These are phyloP conservation scores for Tylopilus subfusipes DNA, from an alignment of 768 basidiomycete species.

Conservation along the genomic window DNA sequence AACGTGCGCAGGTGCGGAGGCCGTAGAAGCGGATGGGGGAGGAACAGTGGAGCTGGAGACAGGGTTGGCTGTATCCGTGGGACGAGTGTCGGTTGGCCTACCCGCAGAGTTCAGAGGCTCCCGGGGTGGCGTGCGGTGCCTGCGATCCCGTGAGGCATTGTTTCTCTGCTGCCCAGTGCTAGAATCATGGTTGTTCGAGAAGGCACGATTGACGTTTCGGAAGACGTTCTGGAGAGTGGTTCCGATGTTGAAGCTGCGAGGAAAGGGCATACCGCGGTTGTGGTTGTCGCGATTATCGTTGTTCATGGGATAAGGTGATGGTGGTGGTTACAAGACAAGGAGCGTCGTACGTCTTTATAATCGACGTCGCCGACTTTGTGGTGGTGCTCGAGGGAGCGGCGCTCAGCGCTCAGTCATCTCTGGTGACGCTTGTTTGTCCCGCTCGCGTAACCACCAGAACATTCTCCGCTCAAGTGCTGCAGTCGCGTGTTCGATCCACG, in stretches of 20 bases:
- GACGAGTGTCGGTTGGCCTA: neutral
- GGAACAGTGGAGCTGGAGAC: neutral
- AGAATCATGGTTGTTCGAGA: conserved; percentile 10
- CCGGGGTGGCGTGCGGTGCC: neutral
- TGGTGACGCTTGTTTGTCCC: conserved; percentile 22
- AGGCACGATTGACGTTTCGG: conserved; percentile 33
- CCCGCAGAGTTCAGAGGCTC: conserved; percentile 2
- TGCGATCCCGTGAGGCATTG: neutral
- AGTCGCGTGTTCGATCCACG: conserved; percentile 16
- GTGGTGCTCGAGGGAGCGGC: neutral
- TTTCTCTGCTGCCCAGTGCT: neutral
- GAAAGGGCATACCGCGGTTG: conserved; percentile 12
- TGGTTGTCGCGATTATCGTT: conserved; percentile 13
- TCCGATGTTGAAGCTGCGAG: conserved; percentile 22
- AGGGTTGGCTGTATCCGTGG: conserved; percentile 2
- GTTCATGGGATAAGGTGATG: conserved; percentile 19
- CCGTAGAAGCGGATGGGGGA: conserved; percentile 1
- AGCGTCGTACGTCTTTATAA: conserved; percentile 7
- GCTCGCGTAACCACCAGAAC: conserved; percentile 32
- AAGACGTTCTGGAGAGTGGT: conserved; percentile 29
- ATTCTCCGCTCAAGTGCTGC: conserved; percentile 17
- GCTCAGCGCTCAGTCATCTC: neutral
- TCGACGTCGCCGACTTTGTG: neutral
- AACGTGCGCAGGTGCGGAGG: conserved; percentile 1
- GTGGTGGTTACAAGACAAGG: conserved; percentile 22